Base-by-base conservation (phyloP, 2,329 filamentous ascomycete species). In the Fusarium annulatum region DNA sequence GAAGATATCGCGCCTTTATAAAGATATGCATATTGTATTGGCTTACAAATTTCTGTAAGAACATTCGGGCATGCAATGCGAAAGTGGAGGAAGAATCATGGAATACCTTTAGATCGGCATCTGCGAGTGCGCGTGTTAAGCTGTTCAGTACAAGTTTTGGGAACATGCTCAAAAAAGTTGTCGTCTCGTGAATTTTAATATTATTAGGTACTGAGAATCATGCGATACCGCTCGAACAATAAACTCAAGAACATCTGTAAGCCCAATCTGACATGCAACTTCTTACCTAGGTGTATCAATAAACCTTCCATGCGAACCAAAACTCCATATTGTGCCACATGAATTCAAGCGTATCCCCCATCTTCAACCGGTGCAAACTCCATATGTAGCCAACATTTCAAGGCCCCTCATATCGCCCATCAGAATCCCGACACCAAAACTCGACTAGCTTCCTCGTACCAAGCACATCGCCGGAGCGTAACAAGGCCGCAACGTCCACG, bases 401-500 rank as follows among this genome's bases (percentile, higher is more conserved):
- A 14, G 72, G 76, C 8, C 83, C 83, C 34, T 81, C 77, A 56
- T 84, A 84, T 34, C 82, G 76, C 26, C 82, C 80, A 23, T 77
- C 79, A 30, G 78, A 78, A 43, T 83, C 82, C 15, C 76, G 76
- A 65, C 89, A 92, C 86, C 92, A 95, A 77, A 90, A 92, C 82
- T 92, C 88, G 48, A 95, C 92, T 79, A 96, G 83, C 69, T 88
- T 87, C 77, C 92, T 86, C 21, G 93, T 91, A 1, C 90, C 94
- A 19, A 94, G 80, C 28, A 82, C 81, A 82, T 96, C 94, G 9
- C 92, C 93, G 38, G 86, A 87, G 71, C 92, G 85, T 71, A 94
- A 79, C 78, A 96, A 83, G 74, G 90, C 90, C 61, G 93, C 94
- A 38, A 94, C 87, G 81, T 96, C 94, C 33, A 96, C 88, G 81